These are phyloP conservation scores for Capsicum chinense DNA, from an alignment of 257 asterid species.

Conservation along the genomic window DNA sequence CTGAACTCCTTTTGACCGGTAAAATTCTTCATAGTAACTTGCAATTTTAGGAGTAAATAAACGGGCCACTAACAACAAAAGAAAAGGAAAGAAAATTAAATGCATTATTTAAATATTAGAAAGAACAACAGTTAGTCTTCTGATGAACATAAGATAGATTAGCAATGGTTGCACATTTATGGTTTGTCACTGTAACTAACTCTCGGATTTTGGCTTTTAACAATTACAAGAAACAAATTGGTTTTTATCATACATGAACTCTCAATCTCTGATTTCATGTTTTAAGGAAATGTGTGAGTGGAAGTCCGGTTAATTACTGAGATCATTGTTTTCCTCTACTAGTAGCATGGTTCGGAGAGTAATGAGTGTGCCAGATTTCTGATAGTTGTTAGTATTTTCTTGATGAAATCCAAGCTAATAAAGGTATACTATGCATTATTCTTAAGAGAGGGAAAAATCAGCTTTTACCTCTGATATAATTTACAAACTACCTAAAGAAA, in stretches of 20 bases:
- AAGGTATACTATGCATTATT: constrained; percentile 13
- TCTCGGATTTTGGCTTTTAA: not conserved
- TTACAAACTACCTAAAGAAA: constrained; percentile 1
- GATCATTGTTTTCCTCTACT: not conserved
- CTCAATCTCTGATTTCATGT: not conserved
- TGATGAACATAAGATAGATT: not conserved
- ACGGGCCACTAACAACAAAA: constrained; percentile 81
- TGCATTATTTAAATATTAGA: not conserved
- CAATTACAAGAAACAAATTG: not conserved
- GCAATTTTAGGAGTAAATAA: constrained; percentile 87
- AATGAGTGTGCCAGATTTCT: not conserved
- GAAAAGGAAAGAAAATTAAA: constrained; percentile 33
- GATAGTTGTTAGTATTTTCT: not conserved
- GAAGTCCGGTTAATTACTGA: constrained; percentile 6
- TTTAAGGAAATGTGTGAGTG: not conserved
- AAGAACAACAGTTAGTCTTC: not conserved
- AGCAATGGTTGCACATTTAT: not conserved
- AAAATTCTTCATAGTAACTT: constrained; percentile 84
- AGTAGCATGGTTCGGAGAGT: constrained; percentile 14
- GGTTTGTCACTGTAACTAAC: not conserved
- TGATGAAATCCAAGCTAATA: not conserved
- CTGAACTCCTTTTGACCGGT: constrained; percentile 89
- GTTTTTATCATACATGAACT: not conserved
- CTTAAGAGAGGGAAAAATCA: not conserved
- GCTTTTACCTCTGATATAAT: not conserved